phyloP scores from a whole-genome alignment of 2,329 filamentous ascomycete genomes.

The Dissoconium aciculare region DNA sequence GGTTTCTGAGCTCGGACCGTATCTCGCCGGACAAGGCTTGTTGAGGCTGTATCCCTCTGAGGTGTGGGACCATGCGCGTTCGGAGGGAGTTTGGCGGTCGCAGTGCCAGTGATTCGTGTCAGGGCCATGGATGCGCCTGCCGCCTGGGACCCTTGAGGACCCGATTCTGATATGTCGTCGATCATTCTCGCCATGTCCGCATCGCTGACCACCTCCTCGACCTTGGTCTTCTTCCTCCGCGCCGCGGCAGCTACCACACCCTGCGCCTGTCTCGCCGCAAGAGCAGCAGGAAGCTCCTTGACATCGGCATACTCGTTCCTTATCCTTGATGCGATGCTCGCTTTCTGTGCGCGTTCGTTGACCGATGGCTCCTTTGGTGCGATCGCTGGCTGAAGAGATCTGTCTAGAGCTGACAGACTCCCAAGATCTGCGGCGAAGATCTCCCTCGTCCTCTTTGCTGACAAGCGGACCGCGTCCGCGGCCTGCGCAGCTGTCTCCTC shows the following conservation, averaged over 20 bases:
- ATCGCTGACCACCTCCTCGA: slow-evolving; percentile 37
- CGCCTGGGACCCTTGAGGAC: slow-evolving; percentile 28
- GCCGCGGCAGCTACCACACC: slow-evolving; percentile 42
- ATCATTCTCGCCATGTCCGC: slow-evolving; percentile 52
- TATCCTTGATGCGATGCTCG: slow-evolving; percentile 43
- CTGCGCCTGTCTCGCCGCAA: slow-evolving; percentile 65
- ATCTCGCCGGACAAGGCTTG: slow-evolving; percentile 47
- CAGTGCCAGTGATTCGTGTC: slow-evolving; percentile 34
- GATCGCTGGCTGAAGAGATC: slow-evolving; percentile 27
- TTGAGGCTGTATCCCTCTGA: slow-evolving; percentile 36
- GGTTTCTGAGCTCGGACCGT: slow-evolving; percentile 58
- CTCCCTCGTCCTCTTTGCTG: slow-evolving; percentile 40
- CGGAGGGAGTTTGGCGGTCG: slow-evolving; percentile 30
- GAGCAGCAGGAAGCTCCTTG: slow-evolving; percentile 57
- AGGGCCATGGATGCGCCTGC: slow-evolving; percentile 42
- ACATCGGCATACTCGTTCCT: slow-evolving; percentile 64
- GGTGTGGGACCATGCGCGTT: slow-evolving; percentile 43
- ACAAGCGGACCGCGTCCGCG: slow-evolving; percentile 26
- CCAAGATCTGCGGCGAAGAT: slow-evolving; percentile 40
- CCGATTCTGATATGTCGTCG: slow-evolving; percentile 42
- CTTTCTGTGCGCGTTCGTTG: slow-evolving; percentile 29
- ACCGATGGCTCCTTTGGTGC: slow-evolving; percentile 33
- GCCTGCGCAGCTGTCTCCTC: slow-evolving; percentile 13
- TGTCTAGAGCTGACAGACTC: slow-evolving; percentile 28
- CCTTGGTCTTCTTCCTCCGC: slow-evolving; percentile 48